Conservation (phyloP, 768 basidiomycete genomes). For the Clitopilus passeckerianus region DNA sequence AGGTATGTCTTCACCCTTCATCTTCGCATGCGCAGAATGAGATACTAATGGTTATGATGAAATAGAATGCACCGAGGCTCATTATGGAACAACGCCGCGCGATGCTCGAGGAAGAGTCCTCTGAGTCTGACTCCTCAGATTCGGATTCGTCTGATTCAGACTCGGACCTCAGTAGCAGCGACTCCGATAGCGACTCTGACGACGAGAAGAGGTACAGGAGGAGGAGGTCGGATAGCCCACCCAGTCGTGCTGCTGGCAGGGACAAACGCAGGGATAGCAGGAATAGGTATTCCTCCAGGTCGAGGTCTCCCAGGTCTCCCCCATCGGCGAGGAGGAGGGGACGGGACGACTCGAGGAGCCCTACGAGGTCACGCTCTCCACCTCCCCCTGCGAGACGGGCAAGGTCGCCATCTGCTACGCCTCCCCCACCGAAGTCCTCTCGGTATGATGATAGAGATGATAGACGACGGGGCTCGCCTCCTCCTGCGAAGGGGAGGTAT, state of each 20-base stretch:
- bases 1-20: slow-evolving; percentile 42
- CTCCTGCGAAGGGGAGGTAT: background rate
- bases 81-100: slow-evolving; percentile 17
- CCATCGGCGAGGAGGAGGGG: background rate
- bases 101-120: slow-evolving; percentile 14
- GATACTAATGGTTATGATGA: background rate
- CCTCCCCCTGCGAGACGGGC: background rate
- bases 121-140: slow-evolving; percentile 22
- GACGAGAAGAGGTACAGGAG: background rate
- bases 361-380: background rate
- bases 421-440: background rate
- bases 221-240: background rate
- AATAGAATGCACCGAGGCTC: slow-evolving; percentile 1
- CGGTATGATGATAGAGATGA: background rate
- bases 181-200: slow-evolving; percentile 35
- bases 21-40: background rate
- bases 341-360: background rate
- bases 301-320: background rate
- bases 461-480: background rate
- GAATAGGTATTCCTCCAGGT: background rate
- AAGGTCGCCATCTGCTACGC: background rate
- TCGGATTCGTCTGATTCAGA: slow-evolving; percentile 28
- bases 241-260: background rate
- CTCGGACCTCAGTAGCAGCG: slow-evolving; percentile 31
- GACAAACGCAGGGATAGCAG: background rate